Evolutionary conservation across 495 filamentous ascomycete species (phyloP), one percentile per base, ranked within the genome.

Genomic region (Penicillium canariense): DNA sequence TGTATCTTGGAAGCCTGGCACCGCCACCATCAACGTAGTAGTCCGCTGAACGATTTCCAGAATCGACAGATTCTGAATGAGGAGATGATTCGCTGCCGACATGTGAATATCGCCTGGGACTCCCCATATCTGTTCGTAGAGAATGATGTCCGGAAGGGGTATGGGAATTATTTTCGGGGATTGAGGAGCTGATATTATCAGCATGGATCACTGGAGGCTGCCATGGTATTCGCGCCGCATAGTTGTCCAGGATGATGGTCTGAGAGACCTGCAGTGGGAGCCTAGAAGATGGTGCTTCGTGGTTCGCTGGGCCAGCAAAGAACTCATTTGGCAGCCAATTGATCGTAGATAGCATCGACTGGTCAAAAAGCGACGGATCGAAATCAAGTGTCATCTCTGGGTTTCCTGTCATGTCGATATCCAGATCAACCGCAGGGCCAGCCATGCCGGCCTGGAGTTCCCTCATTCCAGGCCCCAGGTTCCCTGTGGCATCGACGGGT

Each of bases 251-350:
- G 17, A 44, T 26, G 0, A 45, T 25, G 17, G 56, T 20, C 30
- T 67, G 66, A n/a, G 60, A 45, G 15, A 54, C 60, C 35, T 63
- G 65, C 4, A 56, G 54, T 22, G 58, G 18, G 9, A 48, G 20
- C 15, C 54, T 38, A 9, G 54, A 39, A 3, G 54, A 25, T 17
- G 61, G 57, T 26, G 51, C 7, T 6, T 57, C 50, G 12, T 60
- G 55, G 32, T 43, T 45, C 9, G 59, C 6, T 30, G 59, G 30
- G 20, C 53, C 52, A 6, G 57, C 25, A 14, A 66, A 56, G 20
- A 68, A 40, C 35, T 68, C 68, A 14, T 61, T 60, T 14, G 71
- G 63, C 9, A 74, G 58, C 73, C 73, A 77, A 43, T 77, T 75
- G 18, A 75, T 63, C 1, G 68, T 65, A 18, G 69, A 66, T 39